These are phyloP conservation scores for Erodium trifolium DNA, from an alignment of 441 rosid species.

Conservation along the genomic window DNA sequence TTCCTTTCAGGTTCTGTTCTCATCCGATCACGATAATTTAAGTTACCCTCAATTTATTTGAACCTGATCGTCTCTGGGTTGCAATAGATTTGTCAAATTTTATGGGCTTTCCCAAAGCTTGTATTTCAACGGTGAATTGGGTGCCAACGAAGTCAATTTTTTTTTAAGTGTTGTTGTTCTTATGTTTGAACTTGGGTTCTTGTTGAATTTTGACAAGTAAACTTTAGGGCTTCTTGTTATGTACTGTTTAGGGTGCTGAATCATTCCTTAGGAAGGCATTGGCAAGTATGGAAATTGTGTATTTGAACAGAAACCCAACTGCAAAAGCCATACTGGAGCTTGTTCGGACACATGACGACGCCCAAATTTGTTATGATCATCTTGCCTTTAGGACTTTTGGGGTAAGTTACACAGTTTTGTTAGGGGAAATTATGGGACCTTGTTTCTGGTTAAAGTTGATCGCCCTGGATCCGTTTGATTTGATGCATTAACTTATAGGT, in stretches of 20 bases:
- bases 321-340: slow-evolving; percentile 65
- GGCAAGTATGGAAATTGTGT: slow-evolving; percentile 60
- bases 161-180: no score
- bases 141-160: no score
- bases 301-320: slow-evolving; percentile 66
- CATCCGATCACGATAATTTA: background rate
- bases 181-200: background rate
- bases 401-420: slow-evolving; percentile 32
- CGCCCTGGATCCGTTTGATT: background rate
- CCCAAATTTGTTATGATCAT: slow-evolving; percentile 72
- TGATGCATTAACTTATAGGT: slow-evolving; percentile 28
- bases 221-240: background rate
- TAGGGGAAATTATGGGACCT: background rate
- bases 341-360: slow-evolving; percentile 45
- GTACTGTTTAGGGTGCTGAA: slow-evolving; percentile 36
- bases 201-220: background rate
- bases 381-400: slow-evolving; percentile 90
- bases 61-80: background rate
- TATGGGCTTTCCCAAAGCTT: no score
- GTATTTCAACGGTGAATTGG: no score
- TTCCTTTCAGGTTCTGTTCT: slow-evolving; percentile 24
- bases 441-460: background rate
- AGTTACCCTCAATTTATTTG: background rate
- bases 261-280: slow-evolving; percentile 67
- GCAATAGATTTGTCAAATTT: background rate